These are phyloP conservation scores for Clarireedia sp. DNA, from an alignment of 2,329 filamentous ascomycete species.

Conservation along the genomic window DNA sequence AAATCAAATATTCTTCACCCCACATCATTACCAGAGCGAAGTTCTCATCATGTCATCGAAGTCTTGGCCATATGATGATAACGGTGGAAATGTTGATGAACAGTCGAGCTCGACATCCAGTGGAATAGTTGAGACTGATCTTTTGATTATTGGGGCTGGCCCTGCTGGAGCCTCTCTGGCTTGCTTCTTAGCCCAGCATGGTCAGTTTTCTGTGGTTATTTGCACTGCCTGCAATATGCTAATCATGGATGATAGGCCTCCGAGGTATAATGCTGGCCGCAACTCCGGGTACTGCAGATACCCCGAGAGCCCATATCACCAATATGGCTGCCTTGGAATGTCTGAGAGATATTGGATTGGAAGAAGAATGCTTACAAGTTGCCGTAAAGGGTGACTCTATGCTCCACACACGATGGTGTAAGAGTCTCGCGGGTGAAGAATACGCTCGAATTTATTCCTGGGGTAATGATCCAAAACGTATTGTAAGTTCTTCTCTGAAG, in stretches of 20 bases:
- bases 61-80: constrained; percentile 2
- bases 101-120: background rate
- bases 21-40: background rate
- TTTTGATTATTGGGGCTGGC: constrained; percentile 43
- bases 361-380: constrained; percentile 33
- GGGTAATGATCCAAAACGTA: constrained; percentile 39
- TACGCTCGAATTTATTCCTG: constrained; percentile 43
- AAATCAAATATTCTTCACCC: background rate
- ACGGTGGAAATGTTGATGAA: background rate
- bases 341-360: constrained; percentile 43
- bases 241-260: constrained; percentile 29
- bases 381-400: constrained; percentile 35
- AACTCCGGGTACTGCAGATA: constrained; percentile 43
- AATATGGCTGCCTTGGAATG: constrained; percentile 50
- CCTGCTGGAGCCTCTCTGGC: constrained; percentile 47
- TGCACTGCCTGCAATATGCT: background rate
- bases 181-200: constrained; percentile 43
- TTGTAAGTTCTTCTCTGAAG: constrained; percentile 27
- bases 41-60: background rate
- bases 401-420: constrained; percentile 44
- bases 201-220: constrained; percentile 20
- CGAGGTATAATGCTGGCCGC: constrained; percentile 46
- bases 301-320: constrained; percentile 52
- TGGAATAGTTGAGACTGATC: constrained; percentile 33
- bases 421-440: constrained; percentile 45